A percentile compares a stretch with the other conserved stretches of the same genome.
Conservation (phyloP, 176 grass and related monocot species). For the Musa beccarii region DNA sequence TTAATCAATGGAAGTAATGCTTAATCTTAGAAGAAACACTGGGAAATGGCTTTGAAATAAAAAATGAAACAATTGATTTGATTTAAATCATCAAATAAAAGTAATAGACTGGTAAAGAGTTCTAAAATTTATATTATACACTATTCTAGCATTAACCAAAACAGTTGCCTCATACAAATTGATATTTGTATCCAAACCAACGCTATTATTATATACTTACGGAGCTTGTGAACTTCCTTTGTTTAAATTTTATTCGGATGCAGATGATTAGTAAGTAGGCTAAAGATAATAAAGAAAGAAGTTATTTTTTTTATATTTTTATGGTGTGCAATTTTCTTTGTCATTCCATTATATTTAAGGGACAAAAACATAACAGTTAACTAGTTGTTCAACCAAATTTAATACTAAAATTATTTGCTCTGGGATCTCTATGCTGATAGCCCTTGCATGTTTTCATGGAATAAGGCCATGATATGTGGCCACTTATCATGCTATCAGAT, state of each 20-base stretch:
- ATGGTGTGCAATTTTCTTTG: not conserved
- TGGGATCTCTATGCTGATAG: no score
- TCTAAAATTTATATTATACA: not conserved
- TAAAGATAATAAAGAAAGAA: not conserved
- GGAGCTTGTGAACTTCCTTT: not conserved
- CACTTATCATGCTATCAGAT: no score
- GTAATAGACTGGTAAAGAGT: no score
- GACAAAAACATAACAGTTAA: no score
- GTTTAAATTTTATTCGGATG: not conserved
- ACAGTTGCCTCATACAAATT: not conserved
- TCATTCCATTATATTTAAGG: no score
- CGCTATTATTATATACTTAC: not conserved
- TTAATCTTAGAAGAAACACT: not conserved
- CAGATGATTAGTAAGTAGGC: not conserved
- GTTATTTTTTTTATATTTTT: not conserved
- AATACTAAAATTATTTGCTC: no score
- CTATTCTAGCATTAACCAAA: not conserved
- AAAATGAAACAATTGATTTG: not conserved
- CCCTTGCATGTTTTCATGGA: no score
- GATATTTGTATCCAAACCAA: not conserved
- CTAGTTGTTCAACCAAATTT: no score
- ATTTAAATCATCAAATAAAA: no score
- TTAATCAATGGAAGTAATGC: no score
- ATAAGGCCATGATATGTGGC: no score
- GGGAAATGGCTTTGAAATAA: not conserved